Conservation (phyloP, 352 stramenopile genomes). For the Globisporangium camurandrum region DNA sequence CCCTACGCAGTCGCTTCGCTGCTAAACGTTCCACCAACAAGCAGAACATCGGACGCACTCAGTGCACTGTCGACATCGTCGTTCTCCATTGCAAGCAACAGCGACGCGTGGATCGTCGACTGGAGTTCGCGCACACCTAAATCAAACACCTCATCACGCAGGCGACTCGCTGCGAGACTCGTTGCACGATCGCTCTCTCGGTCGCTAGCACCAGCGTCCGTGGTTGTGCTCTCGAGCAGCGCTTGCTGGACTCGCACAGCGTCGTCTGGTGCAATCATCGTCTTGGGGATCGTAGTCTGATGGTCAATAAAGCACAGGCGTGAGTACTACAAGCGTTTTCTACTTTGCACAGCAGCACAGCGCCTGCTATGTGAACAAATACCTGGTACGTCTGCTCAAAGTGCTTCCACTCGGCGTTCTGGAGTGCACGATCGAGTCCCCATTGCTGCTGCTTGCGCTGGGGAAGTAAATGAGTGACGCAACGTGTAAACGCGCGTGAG, state of each 20-base stretch:
- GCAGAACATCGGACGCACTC: conserved; percentile 10
- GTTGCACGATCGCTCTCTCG: background rate
- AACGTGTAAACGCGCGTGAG: background rate
- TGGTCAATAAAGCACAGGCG: no score
- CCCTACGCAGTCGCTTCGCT: background rate
- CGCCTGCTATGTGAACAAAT: background rate
- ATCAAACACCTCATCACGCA: conserved; percentile 46
- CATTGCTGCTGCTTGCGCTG: conserved; percentile 11
- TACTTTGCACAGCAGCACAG: no score
- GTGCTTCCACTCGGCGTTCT: background rate
- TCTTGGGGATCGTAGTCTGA: conserved; percentile 4
- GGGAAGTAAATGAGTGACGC: no score
- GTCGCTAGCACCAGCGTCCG: conserved; percentile 9
- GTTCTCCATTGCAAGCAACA: conserved; percentile 33
- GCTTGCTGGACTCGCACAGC: conserved; percentile 6
- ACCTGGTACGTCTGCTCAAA: conserved; percentile 4
- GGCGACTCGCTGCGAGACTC: conserved; percentile 10
- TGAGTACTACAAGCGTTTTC: no score
- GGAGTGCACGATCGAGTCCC: conserved; percentile 3
- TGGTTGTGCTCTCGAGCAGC: conserved; percentile 2
- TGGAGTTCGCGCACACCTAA: conserved; percentile 41
- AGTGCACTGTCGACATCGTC: conserved; percentile 26
- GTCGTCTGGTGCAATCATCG: conserved; percentile 4
- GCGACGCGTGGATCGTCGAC: conserved; percentile 15
- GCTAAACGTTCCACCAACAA: no score